Conservation (phyloP, 352 stramenopile species). For the Globisporangium ultimum region DNA sequence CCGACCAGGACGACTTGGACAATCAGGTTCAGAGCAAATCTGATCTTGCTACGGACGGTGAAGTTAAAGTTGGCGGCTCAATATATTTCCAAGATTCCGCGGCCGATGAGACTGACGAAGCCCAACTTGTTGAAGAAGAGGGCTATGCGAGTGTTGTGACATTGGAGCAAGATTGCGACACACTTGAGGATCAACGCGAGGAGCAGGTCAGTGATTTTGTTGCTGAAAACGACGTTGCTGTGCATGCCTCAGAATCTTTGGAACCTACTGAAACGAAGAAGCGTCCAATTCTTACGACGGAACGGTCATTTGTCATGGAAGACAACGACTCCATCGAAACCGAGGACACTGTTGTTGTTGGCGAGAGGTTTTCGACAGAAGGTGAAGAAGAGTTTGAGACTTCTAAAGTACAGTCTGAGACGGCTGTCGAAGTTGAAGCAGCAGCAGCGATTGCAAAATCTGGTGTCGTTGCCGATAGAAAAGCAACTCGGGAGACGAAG, state of each 20-base stretch:
- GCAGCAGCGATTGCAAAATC: slow-evolving; percentile 5
- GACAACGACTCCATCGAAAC: slow-evolving; percentile 52
- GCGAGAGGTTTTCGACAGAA: slow-evolving; percentile 51
- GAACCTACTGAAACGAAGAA: slow-evolving; percentile 12
- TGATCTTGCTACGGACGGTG: no score
- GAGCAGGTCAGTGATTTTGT: no score
- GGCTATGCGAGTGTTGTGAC: background rate
- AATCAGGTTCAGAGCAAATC: background rate
- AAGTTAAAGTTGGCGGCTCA: background rate
- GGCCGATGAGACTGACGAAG: no score
- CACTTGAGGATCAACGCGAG: no score
- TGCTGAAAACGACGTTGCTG: background rate
- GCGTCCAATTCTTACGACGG: slow-evolving; percentile 59
- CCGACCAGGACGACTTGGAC: background rate
- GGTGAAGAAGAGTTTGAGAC: slow-evolving; percentile 47
- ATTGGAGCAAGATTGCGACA: no score
- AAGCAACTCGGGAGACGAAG: background rate
- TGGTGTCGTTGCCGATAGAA: background rate
- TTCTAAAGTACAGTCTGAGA: background rate
- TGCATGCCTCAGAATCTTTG: background rate
- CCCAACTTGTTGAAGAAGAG: background rate
- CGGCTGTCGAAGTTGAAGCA: background rate
- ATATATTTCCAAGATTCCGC: no score
- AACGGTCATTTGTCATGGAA: slow-evolving; percentile 67
- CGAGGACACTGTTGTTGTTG: slow-evolving; percentile 61